Evolutionary conservation across 306 rosid genomes (phyloP).

Genomic region (Glycyrrhiza uralensis): DNA sequence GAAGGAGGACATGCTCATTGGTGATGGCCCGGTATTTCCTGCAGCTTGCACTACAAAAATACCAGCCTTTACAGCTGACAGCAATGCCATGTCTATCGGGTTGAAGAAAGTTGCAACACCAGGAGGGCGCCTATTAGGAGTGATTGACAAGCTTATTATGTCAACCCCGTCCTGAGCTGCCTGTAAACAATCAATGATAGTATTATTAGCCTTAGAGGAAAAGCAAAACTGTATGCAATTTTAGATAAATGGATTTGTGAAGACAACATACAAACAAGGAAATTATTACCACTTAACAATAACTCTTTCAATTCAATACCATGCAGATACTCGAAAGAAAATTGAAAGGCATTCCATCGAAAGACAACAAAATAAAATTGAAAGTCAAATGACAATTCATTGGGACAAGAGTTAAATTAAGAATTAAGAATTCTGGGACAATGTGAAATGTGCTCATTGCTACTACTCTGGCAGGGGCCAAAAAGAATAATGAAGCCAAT

Average conservation of each 20-base stretch:
- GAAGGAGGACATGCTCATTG: slow-evolving; percentile 88
- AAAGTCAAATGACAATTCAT: too few relatives aligned
- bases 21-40: slow-evolving; percentile 97
- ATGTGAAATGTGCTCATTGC: not conserved
- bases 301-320: not conserved
- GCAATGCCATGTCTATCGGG: slow-evolving; percentile 96
- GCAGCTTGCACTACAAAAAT: slow-evolving; percentile 98
- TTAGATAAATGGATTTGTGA: not conserved
- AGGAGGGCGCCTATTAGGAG: slow-evolving; percentile 96
- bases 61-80: slow-evolving; percentile 89
- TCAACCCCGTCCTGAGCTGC: slow-evolving; percentile 99
- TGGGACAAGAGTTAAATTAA: not conserved
- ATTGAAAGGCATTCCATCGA: not conserved
- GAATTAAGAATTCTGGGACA: not conserved
- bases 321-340: not conserved
- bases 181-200: slow-evolving; percentile 39
- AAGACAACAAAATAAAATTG: too few relatives aligned
- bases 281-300: not conserved
- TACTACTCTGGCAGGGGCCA: not conserved
- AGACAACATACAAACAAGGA: not conserved
- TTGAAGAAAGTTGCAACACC: slow-evolving; percentile 96
- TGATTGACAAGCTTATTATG: slow-evolving; percentile 80
- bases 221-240: not conserved
- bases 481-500: not conserved
- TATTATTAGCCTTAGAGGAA: not conserved